Base-by-base conservation (phyloP, 139 green algal species). In the Dunaliella primolecta region DNA sequence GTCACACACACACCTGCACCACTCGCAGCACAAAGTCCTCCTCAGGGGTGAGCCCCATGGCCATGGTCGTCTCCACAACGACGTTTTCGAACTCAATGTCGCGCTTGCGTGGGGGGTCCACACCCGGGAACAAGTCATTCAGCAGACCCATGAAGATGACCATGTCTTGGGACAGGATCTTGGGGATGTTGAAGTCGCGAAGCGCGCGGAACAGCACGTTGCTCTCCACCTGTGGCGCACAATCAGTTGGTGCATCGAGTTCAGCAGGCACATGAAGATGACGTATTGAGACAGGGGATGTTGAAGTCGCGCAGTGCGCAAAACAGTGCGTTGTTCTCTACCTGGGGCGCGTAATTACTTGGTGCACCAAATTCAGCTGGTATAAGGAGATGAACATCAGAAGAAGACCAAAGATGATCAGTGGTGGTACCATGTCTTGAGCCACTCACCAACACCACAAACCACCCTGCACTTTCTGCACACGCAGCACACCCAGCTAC, bases 381-480 rank as follows among this genome's bases (percentile, higher is more conserved):
- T 92, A 93, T 89, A 95, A 94, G 91, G 96, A 97, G 88, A 97
- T 94, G 75, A 95, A n/a, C n/a, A n/a, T n/a, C n/a, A n/a, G n/a
- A n/a, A n/a, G n/a, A n/a, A n/a, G n/a, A n/a, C n/a, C n/a, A n/a
- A n/a, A n/a, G n/a, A n/a, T n/a, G n/a, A n/a, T n/a, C n/a, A n/a
- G n/a, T n/a, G n/a, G n/a, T n/a, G n/a, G n/a, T n/a, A n/a, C n/a
- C n/a, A n/a, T n/a, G n/a, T n/a, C n/a, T n/a, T n/a, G n/a, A n/a
- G n/a, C n/a, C n/a, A n/a, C n/a, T n/a, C n/a, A n/a, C n/a, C n/a
- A n/a, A n/a, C n/a, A n/a, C n/a, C n/a, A n/a, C n/a, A n/a, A n/a
- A n/a, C n/a, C n/a, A n/a, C n/a, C n/a, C n/a, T n/a, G n/a, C n/a
- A n/a, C n/a, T n/a, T n/a, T n/a, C n/a, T n/a, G n/a, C n/a, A n/a